Percentiles rank a stretch among this genome's conserved stretches.
These are phyloP conservation scores for Chrysochromulina parva DNA, from an alignment of 78 protist species.

Conservation along the genomic window DNA sequence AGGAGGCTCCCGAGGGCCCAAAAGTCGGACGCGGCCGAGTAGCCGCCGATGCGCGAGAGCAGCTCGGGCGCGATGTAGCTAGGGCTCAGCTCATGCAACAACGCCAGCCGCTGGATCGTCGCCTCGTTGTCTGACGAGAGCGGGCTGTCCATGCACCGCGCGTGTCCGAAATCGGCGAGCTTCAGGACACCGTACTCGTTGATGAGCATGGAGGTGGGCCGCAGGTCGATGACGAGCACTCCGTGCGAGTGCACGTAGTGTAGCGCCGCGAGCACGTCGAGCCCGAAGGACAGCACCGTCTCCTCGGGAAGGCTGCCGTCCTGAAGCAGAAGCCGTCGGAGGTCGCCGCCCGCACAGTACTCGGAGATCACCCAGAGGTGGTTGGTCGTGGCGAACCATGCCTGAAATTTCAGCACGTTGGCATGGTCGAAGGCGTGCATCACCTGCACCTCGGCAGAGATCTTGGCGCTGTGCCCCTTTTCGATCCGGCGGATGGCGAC, in stretches of 20 bases:
- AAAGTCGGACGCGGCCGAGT: constrained; percentile 53
- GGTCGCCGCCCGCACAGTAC: constrained; percentile 61
- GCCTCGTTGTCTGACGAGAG: too few species aligned
- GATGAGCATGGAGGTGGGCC: constrained; percentile 60
- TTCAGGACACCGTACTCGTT: constrained; percentile 56
- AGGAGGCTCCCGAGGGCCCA: constrained; percentile 74
- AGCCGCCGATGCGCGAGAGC: constrained; percentile 24
- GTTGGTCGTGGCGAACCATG: constrained; percentile 72
- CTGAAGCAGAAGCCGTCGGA: constrained; percentile 25
- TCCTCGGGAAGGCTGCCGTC: constrained; percentile 52
- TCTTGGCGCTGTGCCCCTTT: constrained; percentile 36
- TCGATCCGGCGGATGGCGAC: constrained; percentile 58
- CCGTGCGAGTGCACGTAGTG: constrained; percentile 54
- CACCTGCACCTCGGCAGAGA: constrained; percentile 48
- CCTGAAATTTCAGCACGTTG: constrained; percentile 50
- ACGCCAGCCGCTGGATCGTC: too few species aligned
- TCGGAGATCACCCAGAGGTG: constrained; percentile 76
- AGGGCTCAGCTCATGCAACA: too few species aligned
- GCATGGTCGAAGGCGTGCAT: constrained; percentile 54
- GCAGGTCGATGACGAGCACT: constrained; percentile 45
- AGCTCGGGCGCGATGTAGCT: constrained; percentile 37
- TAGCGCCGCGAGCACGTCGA: constrained; percentile 58
- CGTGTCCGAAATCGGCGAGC: background rate
- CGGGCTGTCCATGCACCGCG: too few species aligned
- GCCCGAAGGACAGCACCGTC: constrained; percentile 6